Evolutionary conservation across 1,284 basidiomycete genomes (phyloP), one percentile per base, ranked within the genome.

Genomic region (Malassezia dermatis): DNA sequence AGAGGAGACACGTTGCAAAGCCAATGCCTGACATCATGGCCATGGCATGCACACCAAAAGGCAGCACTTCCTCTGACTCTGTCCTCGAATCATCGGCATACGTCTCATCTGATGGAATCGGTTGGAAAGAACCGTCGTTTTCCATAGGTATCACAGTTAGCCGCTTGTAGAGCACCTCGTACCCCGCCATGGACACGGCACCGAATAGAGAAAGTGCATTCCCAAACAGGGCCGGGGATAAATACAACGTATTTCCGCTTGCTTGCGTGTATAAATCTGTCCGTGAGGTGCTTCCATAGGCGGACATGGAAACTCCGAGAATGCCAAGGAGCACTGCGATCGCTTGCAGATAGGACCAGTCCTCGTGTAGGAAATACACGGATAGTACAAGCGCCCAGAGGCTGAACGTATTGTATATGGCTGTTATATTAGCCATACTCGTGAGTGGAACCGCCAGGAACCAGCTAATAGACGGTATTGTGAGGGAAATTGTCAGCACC

Each of bases 381-480:
- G 66, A 66, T 17, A 74, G 69, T 15, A 74, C 72, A 17, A 74
- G 61, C 27, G 72, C 72, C 66, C 69, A 73, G 3, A 74, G 63
- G 19, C 67, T 65, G 35, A 71, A 73, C 2, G 71, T 73, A 46
- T 74, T 74, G 63, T 74, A 74, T 48, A 74, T 71, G 31, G 70
- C 61, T 0, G 71, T 74, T 45, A 74, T 69, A 46, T 74, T 71
- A 5, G 67, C 69, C 72, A 74, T 74, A 40, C 61, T 64, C 13
- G 72, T 74, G 53, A 71, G 59, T 0, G 69, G 71, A 6, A 73
- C 69, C 1, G 71, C 69, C 21, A 63, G 58, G 45, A 72, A 73
- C 72, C 72, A 74, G 48, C 69, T 71, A 21, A 74, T 51, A 1
- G 72, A 66, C 0, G 72, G 71, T 1, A 74, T 39, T 1, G 69